Percentiles rank a stretch among this genome's conserved stretches.
phyloP scores from a whole-genome alignment of 208 protist species.

The Strigomonas oncopelti region DNA sequence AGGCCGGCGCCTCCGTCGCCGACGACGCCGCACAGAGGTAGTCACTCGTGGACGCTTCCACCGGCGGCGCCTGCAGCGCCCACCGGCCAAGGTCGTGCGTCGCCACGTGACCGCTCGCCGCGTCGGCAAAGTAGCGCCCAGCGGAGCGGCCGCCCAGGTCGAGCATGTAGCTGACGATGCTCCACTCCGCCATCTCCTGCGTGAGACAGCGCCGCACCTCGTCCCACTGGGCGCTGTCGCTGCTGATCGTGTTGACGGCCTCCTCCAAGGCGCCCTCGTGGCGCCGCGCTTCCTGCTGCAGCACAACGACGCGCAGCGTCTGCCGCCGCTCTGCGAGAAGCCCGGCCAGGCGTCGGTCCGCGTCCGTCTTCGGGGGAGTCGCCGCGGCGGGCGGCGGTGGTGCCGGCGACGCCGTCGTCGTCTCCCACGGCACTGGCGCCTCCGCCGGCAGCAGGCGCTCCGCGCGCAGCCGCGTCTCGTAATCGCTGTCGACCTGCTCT shows the following conservation, averaged over 20 bases:
- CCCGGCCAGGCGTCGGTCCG: background rate
- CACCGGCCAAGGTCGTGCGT: conserved; percentile 60
- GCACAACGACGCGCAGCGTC: conserved; percentile 31
- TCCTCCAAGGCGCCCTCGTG: conserved; percentile 36
- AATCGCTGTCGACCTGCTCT: conserved; percentile 12
- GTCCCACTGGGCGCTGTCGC: conserved; percentile 59
- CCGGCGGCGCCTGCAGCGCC: conserved; percentile 42
- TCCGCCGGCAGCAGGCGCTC: background rate
- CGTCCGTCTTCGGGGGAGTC: background rate
- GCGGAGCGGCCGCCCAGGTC: conserved; percentile 51
- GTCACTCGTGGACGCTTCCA: background rate
- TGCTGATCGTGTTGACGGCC: conserved; percentile 39
- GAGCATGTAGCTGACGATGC: conserved; percentile 72
- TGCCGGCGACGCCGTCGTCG: background rate
- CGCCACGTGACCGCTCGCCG: conserved; percentile 60
- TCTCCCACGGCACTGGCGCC: background rate
- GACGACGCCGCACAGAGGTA: background rate
- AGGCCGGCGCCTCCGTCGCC: too few relatives aligned
- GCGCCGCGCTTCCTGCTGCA: conserved; percentile 44
- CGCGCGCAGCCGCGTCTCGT: conserved; percentile 2
- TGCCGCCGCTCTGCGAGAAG: conserved; percentile 16
- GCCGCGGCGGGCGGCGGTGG: background rate
- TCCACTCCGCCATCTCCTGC: conserved; percentile 80
- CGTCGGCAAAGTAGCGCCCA: conserved; percentile 71
- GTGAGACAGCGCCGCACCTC: conserved; percentile 45